Base-by-base conservation (phyloP, 805 yeast species). In the Monosporozyma siamensis region DNA sequence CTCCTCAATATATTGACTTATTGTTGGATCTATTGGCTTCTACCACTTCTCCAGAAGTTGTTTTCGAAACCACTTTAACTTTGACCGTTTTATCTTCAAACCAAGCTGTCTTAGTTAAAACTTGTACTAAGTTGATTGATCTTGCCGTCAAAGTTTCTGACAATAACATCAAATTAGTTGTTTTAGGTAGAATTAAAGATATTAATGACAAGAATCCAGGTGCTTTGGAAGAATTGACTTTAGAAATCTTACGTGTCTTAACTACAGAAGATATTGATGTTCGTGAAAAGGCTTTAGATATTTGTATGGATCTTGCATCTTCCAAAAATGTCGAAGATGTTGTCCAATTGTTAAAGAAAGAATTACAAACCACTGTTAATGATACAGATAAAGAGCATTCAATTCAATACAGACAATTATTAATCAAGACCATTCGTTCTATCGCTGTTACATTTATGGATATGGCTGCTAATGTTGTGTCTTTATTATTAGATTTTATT, bases 251-350 rank as follows among this genome's bases (percentile, higher is more conserved):
- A 59, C 77, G 94, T 54, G 83, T 89, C 29, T 71, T 92, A 51
- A 72, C 85, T n/a, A 74, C 94, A 3, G 95, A 88, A 50, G 97
- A 92, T 55, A 61, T 89, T 47, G 97, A 84, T 53, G 97, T 92
- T 43, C 86, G 95, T 59, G 74, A 77, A 51, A 85, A 84, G 64
- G 95, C 95, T 4, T 72, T 94, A 48, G 82, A 80, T 44, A 83
- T 90, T 40, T 77, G 95, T n/a, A 69, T 92, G 57, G 74, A 78
- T 48, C 72, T 92, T 57, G 80, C 88, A 38, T 72, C 94, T 32
- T 76, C 82, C 53, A 84, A 95, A 69, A 90, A 90, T 53, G 95
- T 88, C 41, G 96, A 88, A 57, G 95, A 87, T 56, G 95, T 90
- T 29, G 83, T 92, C 50, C 86, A 88, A 58, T 74, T 90, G 51